Evolutionary conservation across 1,284 basidiomycete genomes (phyloP), one percentile per base, ranked within the genome.

Genomic region (Apiotrichum sp.): DNA sequence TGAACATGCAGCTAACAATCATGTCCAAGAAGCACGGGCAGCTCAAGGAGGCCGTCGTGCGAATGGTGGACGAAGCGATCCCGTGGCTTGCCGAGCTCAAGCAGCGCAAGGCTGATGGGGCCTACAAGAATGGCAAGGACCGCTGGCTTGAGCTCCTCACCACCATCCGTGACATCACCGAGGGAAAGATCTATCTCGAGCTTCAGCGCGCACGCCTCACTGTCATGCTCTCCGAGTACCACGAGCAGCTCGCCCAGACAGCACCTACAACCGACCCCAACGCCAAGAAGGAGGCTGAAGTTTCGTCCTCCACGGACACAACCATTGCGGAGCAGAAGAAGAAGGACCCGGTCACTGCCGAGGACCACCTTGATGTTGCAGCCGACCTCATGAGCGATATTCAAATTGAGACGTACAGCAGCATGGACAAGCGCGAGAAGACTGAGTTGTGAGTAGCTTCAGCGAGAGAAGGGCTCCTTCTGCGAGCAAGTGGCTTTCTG

Each of bases 121-220:
- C 72, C 54, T 74, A 56, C 59, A 65, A 69, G 64, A 82, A 85
- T 59, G 88, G 88, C 22, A 76, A 81, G 47, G 83, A 86, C 65
- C 83, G 81, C 71, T 95, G 91, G 90, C 78, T 96, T 53, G 86
- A 91, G 68, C 77, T 96, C 44, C 83, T 96, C 46, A 86, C 95
- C 77, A 93, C 91, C 3, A 75, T 99, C 63, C 83, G 96, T 68
- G 82, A 83, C 50, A 90, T 99, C 36, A 96, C 95, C 0, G 95
- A 98, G 78, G 95, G 95, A 57, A 98, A 98, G 84, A 93, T 98
- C 66, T 98, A 95, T 80, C 80, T 99, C 53, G 96, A 99, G 80
- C 93, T 97, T 4, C 93, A 92, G 38, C 84, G 96, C 62, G 96
- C 96, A 6, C 86, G 96, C 33, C 87, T 98, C 52, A 96, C 93